Conservation (phyloP, 495 filamentous ascomycete species). For the Oleoguttula mirabilis region DNA sequence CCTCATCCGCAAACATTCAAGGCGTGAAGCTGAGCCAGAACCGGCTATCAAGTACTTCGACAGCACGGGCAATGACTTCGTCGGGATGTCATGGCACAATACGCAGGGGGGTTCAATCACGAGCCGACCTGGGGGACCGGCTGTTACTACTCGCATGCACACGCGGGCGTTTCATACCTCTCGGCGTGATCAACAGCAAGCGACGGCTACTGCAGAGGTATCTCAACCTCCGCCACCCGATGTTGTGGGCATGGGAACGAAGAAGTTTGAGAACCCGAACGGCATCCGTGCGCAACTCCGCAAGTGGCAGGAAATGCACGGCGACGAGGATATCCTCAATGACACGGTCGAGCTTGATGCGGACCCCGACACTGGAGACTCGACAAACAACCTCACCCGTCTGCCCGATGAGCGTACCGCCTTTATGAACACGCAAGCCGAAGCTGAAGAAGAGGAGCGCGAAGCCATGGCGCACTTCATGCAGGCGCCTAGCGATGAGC, state of each 20-base stretch:
- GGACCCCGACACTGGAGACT: conserved; percentile 6
- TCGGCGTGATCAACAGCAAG: background rate
- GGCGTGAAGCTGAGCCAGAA: too few relatives aligned
- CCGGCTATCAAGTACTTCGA: too few relatives aligned
- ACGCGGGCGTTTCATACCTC: too few relatives aligned
- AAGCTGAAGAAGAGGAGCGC: conserved; percentile 13
- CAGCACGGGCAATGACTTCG: too few relatives aligned
- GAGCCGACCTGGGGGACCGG: too few relatives aligned
- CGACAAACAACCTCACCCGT: conserved; percentile 21
- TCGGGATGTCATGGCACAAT: too few relatives aligned
- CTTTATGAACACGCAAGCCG: conserved; percentile 2
- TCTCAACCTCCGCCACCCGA: background rate
- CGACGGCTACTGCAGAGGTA: background rate
- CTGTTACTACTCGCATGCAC: too few relatives aligned
- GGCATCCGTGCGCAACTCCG: conserved; percentile 29
- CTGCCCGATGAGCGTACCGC: conserved; percentile 8
- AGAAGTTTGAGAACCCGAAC: conserved; percentile 2
- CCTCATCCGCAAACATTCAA: too few relatives aligned
- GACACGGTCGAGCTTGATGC: conserved; percentile 4
- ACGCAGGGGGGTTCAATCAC: too few relatives aligned
- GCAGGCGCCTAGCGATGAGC: conserved; percentile 1
- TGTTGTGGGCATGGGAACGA: background rate
- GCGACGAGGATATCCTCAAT: conserved; percentile 16
- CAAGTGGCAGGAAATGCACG: conserved; percentile 29
- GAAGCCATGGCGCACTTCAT: conserved; percentile 14